phyloP scores from a whole-genome alignment of 2,329 filamentous ascomycete species.

The Chaetomiaceae sp. region DNA sequence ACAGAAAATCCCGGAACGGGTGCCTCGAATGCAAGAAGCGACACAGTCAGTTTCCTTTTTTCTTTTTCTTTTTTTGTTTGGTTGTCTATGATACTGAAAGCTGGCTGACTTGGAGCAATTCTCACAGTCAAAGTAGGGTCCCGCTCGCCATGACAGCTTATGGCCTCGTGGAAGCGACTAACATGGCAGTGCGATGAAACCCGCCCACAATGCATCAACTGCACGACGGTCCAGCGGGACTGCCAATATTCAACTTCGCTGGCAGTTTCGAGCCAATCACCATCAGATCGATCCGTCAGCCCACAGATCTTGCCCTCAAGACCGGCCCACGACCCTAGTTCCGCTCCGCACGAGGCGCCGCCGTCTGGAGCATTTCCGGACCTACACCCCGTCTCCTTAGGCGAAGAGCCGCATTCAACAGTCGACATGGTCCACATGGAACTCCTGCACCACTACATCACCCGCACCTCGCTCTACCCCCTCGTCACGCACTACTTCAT shows the following conservation, averaged over 20 bases:
- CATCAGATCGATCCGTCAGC: conserved; percentile 12
- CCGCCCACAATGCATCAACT: conserved; percentile 28
- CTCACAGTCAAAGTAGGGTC: conserved; percentile 23
- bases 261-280: conserved; percentile 1
- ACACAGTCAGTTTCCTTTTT: conserved; percentile 20
- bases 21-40: conserved; percentile 31
- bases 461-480: conserved; percentile 11
- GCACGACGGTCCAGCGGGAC: conserved; percentile 25
- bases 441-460: conserved; percentile 25
- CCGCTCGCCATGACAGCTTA: neutral
- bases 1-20: conserved; percentile 29
- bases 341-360: neutral
- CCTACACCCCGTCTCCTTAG: neutral
- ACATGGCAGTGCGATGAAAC: conserved; percentile 28
- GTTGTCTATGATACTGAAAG: too few relatives aligned
- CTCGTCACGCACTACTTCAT: conserved; percentile 8
- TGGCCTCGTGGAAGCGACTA: neutral
- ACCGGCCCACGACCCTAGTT: neutral
- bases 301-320: conserved; percentile 7
- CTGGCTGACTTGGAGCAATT: neutral
- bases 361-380: conserved; percentile 4
- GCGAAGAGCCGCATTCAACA: conserved; percentile 7
- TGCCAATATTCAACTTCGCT: conserved; percentile 24
- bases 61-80: too few relatives aligned
- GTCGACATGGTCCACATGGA: conserved; percentile 27